Conservation (phyloP, 495 filamentous ascomycete species). For the Parathielavia appendiculata region DNA sequence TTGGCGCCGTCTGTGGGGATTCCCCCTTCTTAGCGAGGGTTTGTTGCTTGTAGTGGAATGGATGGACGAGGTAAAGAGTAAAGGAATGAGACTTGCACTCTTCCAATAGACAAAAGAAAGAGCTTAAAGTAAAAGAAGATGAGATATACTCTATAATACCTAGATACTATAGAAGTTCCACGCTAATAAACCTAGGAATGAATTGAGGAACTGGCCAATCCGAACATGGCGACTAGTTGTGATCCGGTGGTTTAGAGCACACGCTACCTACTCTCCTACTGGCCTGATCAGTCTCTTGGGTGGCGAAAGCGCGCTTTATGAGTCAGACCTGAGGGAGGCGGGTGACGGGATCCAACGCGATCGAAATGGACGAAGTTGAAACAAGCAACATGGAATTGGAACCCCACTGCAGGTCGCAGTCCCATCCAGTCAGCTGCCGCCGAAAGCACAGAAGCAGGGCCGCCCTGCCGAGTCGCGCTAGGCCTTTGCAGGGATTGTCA, state of each 20-base stretch:
- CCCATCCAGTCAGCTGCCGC: neutral
- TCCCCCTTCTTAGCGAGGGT: neutral
- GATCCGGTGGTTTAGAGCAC: neutral
- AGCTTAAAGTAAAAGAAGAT: too few species aligned
- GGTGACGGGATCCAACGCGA: neutral
- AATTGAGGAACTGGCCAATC: slow-evolving; percentile 2
- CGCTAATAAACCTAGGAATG: too few species aligned
- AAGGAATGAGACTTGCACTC: slow-evolving; percentile 39
- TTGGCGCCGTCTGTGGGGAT: slow-evolving; percentile 39
- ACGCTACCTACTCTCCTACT: neutral
- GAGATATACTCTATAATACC: too few species aligned
- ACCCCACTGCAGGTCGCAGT: neutral
- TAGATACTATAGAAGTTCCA: too few species aligned
- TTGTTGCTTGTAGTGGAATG: neutral
- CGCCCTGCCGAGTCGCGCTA: too few species aligned
- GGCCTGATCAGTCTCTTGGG: neutral
- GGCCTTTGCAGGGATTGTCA: too few species aligned
- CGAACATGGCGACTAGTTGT: neutral
- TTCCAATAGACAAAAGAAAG: slow-evolving; percentile 57
- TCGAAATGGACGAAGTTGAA: slow-evolving; percentile 8
- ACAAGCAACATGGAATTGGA: neutral
- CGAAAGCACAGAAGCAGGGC: neutral
- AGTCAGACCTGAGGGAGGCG: neutral
- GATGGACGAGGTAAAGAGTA: slow-evolving; percentile 8
- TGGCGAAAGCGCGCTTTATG: neutral